Evolutionary conservation across 2,329 filamentous ascomycete genomes (phyloP).

Genomic region (Stemphylium beticola): DNA sequence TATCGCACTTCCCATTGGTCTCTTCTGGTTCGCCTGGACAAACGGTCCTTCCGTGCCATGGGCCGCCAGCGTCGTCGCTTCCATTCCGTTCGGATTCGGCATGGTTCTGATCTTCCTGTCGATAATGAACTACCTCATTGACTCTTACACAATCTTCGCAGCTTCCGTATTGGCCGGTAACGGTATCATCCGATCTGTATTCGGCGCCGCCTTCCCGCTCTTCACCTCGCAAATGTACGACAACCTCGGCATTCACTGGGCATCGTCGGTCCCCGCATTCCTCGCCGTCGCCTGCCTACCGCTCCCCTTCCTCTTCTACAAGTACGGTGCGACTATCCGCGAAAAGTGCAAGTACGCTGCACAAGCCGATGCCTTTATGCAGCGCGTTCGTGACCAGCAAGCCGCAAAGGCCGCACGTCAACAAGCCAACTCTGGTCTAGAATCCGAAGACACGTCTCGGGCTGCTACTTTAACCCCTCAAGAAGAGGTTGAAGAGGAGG

Average conservation of each 20-base stretch:
- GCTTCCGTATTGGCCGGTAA: constrained; percentile 78
- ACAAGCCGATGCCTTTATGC: constrained; percentile 68
- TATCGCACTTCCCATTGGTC: constrained; percentile 62
- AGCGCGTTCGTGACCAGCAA: constrained; percentile 50
- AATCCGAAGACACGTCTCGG: constrained; percentile 32
- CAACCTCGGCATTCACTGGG: constrained; percentile 71
- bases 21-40: constrained; percentile 54
- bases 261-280: constrained; percentile 74
- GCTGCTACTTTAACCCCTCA: constrained; percentile 29
- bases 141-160: constrained; percentile 72
- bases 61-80: constrained; percentile 60
- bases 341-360: constrained; percentile 72
- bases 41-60: constrained; percentile 61
- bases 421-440: constrained; percentile 9
- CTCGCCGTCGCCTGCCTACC: constrained; percentile 74
- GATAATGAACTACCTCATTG: constrained; percentile 52
- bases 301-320: constrained; percentile 78
- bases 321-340: constrained; percentile 69
- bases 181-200: constrained; percentile 78
- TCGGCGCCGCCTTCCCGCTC: constrained; percentile 79
- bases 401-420: constrained; percentile 23
- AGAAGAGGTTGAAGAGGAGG: constrained; percentile 40
- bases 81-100: constrained; percentile 63
- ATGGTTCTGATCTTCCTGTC: constrained; percentile 71
- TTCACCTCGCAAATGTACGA: constrained; percentile 71